Evolutionary conservation across 164 flowering plant species (phyloP), one percentile per base, ranked within the genome.

Genomic region (Saururus chinensis): DNA sequence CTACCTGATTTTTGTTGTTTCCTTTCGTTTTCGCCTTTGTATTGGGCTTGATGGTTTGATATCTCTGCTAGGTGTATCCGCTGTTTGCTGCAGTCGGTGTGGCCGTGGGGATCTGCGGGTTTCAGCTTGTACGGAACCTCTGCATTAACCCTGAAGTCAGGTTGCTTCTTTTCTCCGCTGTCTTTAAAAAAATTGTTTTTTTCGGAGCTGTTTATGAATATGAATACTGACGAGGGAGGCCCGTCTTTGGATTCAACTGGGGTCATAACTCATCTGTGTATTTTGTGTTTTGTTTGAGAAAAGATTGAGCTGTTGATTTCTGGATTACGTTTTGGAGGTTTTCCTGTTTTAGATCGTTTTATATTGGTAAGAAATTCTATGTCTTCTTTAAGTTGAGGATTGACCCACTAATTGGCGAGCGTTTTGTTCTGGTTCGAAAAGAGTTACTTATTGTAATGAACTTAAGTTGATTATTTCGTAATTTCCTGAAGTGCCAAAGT

Each of bases 81-180:
- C 74, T 82, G 25, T 82, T 82, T 62, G 84, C 79, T 13, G 78
- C 87, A 1, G 74, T 74, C 0, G 87, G 84, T 16, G 68, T 74
- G 30, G 87, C 87, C 5, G 66, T 80, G 1, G 83, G 82, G 51
- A 80, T 82, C 71, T 82, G 87, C 56, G 83, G 79, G 7, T 65
- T 79, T 23, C 76, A 72, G 70, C 53, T 82, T 62, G 69, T 74
- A 13, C 84, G 81, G 24, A 79, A 82, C 45, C 74, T 82, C 75
- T 48, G 66, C 71, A 68, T 61, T 71, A 82, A 82, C 57, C 87
- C 87, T 49, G 87, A 82, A 72, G 87, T 80, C 75, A 82, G 87
- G 87, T 71, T 16, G 42, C 45, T 19, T 56, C 22, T 24, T n/a
- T 25, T 56, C 23, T 11, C 59, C 25, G 23, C 6, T 0, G 40